These are phyloP conservation scores for Cryptosporidium canis DNA, from an alignment of 169 alveolate species.

Conservation along the genomic window DNA sequence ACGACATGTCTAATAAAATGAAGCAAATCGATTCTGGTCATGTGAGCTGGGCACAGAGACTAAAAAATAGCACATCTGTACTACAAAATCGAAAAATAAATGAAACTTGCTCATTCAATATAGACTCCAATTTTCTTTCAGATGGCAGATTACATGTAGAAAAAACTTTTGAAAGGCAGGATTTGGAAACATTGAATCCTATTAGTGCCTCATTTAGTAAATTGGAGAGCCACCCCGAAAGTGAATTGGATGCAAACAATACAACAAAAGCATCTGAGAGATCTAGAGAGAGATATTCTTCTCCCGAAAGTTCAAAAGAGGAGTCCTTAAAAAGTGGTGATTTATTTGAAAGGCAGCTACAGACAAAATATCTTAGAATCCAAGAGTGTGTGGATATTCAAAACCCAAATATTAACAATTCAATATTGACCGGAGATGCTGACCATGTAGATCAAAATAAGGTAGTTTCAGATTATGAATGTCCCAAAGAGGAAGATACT, in stretches of 20 bases:
- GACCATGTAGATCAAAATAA: not conserved
- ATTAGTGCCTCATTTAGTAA: not conserved
- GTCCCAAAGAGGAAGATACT: conserved; percentile 5
- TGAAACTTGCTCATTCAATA: not conserved
- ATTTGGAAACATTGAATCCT: not conserved
- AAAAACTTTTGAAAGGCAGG: not conserved
- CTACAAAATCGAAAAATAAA: not conserved
- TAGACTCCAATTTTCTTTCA: not conserved
- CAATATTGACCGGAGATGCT: not conserved
- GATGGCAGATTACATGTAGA: not conserved
- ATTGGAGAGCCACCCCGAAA: not conserved
- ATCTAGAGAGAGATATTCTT: not conserved
- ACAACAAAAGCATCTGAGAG: not conserved
- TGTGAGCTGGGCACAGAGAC: conserved; percentile 71
- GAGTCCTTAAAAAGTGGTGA: not conserved
- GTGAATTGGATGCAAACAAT: not conserved
- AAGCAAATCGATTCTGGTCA: conserved; percentile 19
- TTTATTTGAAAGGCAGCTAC: not conserved
- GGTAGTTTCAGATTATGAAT: not conserved
- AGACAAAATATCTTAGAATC: not conserved
- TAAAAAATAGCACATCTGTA: conserved; percentile 37
- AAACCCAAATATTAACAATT: not conserved
- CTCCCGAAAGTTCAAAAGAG: not conserved
- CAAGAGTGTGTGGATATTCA: not conserved
- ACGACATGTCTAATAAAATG: not conserved